Evolutionary conservation across 345 rosid species (phyloP).

Genomic region (Gossypium raimondii): DNA sequence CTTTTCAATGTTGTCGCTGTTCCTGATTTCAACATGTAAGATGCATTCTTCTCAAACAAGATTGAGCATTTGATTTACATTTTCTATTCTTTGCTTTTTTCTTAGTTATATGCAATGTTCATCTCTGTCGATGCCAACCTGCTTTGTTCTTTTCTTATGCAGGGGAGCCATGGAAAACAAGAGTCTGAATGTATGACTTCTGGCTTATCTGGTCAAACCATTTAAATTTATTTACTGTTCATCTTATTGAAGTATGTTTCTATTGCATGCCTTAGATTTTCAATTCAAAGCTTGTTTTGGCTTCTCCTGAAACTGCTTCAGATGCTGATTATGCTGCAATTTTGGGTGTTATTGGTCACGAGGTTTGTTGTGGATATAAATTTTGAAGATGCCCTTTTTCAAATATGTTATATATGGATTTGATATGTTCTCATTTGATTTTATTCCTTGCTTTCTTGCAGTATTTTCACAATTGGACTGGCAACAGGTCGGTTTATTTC

Average conservation of each 20-base stretch:
- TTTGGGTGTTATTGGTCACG: slow-evolving; percentile 97
- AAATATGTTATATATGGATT: background rate
- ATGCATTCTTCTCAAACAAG: background rate
- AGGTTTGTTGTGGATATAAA: slow-evolving; percentile 48
- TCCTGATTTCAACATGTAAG: slow-evolving; percentile 98
- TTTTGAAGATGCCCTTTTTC: background rate
- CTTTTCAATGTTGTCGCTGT: slow-evolving; percentile 98
- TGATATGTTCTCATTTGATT: slow-evolving; percentile 21
- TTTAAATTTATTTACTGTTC: background rate
- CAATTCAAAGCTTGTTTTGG: slow-evolving; percentile 96
- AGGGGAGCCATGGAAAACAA: slow-evolving; percentile 99
- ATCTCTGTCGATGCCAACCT: background rate
- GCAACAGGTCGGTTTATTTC: slow-evolving; percentile 73
- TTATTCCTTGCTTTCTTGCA: slow-evolving; percentile 37
- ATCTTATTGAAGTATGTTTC: slow-evolving; percentile 16
- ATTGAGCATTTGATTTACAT: background rate
- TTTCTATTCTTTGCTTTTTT: slow-evolving; percentile 3
- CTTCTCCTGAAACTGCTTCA: slow-evolving; percentile 95
- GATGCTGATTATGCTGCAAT: slow-evolving; percentile 98
- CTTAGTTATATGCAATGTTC: background rate
- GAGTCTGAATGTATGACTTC: slow-evolving; percentile 77
- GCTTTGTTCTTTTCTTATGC: slow-evolving; percentile 11
- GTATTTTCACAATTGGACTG: slow-evolving; percentile 99
- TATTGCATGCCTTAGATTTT: slow-evolving; percentile 61
- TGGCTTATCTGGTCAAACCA: background rate